phyloP scores from a whole-genome alignment of 352 stramenopile species.

The Phytophthora palmivora region DNA sequence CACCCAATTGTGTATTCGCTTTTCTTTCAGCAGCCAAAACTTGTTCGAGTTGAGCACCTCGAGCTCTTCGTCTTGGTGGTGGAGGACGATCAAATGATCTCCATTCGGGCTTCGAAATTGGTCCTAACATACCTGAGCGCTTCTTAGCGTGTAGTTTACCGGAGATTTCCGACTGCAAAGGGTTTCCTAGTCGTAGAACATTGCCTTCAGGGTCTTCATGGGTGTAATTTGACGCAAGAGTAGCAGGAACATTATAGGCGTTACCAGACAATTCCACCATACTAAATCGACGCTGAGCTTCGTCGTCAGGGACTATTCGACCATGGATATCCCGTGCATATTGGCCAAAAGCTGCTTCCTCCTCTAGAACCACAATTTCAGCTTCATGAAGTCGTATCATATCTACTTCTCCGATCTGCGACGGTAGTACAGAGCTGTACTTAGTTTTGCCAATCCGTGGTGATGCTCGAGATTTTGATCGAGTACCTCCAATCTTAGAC shows the following conservation, averaged over 20 bases:
- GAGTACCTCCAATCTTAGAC: constrained; percentile 13
- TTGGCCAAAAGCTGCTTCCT: constrained; percentile 70
- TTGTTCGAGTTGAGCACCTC: constrained; percentile 78
- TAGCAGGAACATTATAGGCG: constrained; percentile 44
- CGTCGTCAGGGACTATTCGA: constrained; percentile 67
- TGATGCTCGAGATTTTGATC: constrained; percentile 19
- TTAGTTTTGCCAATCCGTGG: constrained; percentile 16
- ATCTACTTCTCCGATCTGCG: constrained; percentile 86
- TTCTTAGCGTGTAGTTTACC: constrained; percentile 70
- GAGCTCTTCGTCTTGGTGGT: constrained; percentile 54
- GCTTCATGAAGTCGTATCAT: constrained; percentile 80
- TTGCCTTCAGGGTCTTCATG: constrained; percentile 23
- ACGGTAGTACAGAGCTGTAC: constrained; percentile 48
- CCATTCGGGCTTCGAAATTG: constrained; percentile 68
- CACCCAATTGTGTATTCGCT: constrained; percentile 49
- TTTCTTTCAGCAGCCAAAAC: constrained; percentile 55
- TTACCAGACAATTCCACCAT: constrained; percentile 70
- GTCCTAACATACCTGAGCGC: constrained; percentile 66
- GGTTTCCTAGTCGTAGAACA: constrained; percentile 7
- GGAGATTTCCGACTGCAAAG: constrained; percentile 14
- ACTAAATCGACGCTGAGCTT: constrained; percentile 53
- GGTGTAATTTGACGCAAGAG: constrained; percentile 14
- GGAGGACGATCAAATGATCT: constrained; percentile 38
- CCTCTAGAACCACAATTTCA: constrained; percentile 69
- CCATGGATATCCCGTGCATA: constrained; percentile 79